Percentiles rank a stretch among this genome's conserved stretches.
These are phyloP conservation scores for Thalassiosira profunda DNA, from an alignment of 108 stramenopile genomes.

Conservation along the genomic window DNA sequence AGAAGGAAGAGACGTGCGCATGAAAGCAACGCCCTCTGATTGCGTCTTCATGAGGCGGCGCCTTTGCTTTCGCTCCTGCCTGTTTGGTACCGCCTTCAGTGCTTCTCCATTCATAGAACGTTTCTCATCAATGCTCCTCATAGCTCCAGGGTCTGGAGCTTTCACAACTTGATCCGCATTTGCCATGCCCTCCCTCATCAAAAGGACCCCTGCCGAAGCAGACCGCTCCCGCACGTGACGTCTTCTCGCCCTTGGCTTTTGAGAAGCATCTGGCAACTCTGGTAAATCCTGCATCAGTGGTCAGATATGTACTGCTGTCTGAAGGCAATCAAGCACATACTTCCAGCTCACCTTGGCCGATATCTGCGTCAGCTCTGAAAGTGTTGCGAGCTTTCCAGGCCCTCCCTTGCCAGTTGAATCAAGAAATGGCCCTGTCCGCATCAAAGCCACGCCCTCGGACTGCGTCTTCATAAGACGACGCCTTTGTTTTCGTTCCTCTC, in stretches of 20 bases:
- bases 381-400: background rate
- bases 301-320: no score
- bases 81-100: background rate
- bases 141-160: background rate
- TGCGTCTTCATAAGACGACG: constrained; percentile 7
- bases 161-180: background rate
- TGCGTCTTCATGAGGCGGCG: constrained; percentile 21
- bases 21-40: constrained; percentile 28
- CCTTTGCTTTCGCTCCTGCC: constrained; percentile 5
- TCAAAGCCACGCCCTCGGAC: constrained; percentile 19
- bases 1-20: constrained; percentile 11
- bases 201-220: background rate
- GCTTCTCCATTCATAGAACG: background rate
- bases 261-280: background rate
- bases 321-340: no score
- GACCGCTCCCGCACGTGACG: background rate
- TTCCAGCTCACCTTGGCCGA: no score
- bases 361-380: background rate
- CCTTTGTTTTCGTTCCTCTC: background rate
- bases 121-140: background rate
- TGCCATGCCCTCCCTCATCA: background rate
- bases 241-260: background rate
- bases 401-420: background rate
- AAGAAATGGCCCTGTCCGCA: background rate
- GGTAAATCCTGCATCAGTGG: no score